Evolutionary conservation across 2,329 filamentous ascomycete genomes (phyloP).

Genomic region (Trichoderma harzianum): DNA sequence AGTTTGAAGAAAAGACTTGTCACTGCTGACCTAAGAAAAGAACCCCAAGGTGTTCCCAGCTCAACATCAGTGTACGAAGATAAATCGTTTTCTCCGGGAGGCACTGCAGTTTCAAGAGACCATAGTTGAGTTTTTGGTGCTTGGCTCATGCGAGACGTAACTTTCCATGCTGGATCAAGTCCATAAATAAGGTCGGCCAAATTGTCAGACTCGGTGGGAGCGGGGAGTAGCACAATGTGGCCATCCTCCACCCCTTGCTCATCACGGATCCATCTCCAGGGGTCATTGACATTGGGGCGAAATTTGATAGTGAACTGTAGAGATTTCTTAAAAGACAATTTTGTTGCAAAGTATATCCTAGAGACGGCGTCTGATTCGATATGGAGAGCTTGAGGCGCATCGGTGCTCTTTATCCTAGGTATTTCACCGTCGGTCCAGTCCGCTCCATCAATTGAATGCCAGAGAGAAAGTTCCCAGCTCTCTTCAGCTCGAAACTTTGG

Average conservation of each 20-base stretch:
- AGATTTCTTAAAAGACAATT: conserved; percentile 46
- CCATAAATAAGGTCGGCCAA: conserved; percentile 55
- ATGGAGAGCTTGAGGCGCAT: conserved; percentile 51
- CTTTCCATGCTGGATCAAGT: conserved; percentile 53
- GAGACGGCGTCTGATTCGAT: conserved; percentile 23
- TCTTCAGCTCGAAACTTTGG: conserved; percentile 51
- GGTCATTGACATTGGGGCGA: conserved; percentile 46
- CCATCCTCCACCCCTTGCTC: conserved; percentile 63
- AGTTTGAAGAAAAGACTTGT: background rate
- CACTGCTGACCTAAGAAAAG: conserved; percentile 47
- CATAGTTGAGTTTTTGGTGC: conserved; percentile 67
- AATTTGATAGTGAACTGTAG: conserved; percentile 71
- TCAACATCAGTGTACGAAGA: conserved; percentile 56
- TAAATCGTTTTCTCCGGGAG: conserved; percentile 52
- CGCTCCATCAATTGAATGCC: conserved; percentile 60
- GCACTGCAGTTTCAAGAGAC: conserved; percentile 58
- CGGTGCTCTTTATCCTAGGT: conserved; percentile 23
- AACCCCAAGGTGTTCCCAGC: conserved; percentile 61
- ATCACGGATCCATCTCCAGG: conserved; percentile 71
- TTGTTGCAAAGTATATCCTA: conserved; percentile 53
- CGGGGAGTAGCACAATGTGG: conserved; percentile 47
- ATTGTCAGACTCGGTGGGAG: conserved; percentile 34
- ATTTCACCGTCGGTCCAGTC: conserved; percentile 54
- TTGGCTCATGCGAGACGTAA: conserved; percentile 58
- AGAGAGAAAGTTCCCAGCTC: conserved; percentile 70